phyloP scores from a whole-genome alignment of 2,329 filamentous ascomycete species.

The Raffaelea ambrosiae region DNA sequence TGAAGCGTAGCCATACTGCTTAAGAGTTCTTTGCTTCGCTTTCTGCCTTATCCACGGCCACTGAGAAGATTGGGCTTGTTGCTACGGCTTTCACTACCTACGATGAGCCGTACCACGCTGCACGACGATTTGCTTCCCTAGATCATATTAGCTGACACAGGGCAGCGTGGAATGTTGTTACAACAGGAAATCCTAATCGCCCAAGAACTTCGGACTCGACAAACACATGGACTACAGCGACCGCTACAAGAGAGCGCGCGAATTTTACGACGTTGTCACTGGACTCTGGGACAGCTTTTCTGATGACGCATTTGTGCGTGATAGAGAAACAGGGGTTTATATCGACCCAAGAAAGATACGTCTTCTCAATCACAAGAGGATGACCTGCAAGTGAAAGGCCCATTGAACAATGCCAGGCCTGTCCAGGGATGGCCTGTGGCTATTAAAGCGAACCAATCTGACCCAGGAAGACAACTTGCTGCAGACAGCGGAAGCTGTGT shows the following conservation, averaged over 20 bases:
- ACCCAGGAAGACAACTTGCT: constrained; percentile 13
- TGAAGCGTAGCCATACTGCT: constrained; percentile 48
- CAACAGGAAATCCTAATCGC: constrained; percentile 9
- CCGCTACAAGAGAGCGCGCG: constrained; percentile 12
- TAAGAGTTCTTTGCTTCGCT: constrained; percentile 45
- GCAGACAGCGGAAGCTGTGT: constrained; percentile 15
- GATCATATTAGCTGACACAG: constrained; percentile 7
- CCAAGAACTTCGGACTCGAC: constrained; percentile 10
- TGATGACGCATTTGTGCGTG: constrained; percentile 8
- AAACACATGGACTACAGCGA: constrained; percentile 12
- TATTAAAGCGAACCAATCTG: constrained; percentile 14
- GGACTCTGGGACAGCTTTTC: constrained; percentile 10
- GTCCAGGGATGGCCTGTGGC: constrained; percentile 12
- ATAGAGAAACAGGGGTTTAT: constrained; percentile 1
- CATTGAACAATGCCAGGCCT: constrained; percentile 3
- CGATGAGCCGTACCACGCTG: constrained; percentile 6
- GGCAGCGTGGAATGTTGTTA: constrained; percentile 14
- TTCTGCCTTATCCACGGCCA: constrained; percentile 6
- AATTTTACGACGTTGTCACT: constrained; percentile 14
- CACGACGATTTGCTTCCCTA: constrained; percentile 6
- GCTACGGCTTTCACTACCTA: constrained; percentile 6
- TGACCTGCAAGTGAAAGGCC: constrained; percentile 21
- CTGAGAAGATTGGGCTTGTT: constrained; percentile 6
- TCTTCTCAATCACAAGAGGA: constrained; percentile 6
- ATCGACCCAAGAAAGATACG: constrained; percentile 4